These are phyloP conservation scores for Breviolum minutum DNA, from an alignment of 73 alveolate genomes.

Conservation along the genomic window DNA sequence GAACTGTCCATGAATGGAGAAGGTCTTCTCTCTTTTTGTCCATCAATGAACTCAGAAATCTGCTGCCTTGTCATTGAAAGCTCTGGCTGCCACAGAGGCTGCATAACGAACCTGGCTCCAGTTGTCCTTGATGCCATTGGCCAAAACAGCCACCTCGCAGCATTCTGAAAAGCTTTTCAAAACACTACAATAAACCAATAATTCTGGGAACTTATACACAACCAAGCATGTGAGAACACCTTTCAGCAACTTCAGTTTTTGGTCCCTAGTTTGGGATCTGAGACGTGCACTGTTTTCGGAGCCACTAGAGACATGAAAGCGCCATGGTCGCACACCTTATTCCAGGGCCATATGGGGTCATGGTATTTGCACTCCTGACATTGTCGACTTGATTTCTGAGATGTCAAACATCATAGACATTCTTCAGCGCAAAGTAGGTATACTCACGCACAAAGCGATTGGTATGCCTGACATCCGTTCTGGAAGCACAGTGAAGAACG, in stretches of 20 bases:
- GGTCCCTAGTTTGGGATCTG: too few relatives aligned
- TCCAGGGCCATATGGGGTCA: neutral
- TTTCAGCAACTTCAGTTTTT: too few relatives aligned
- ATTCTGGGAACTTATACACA: neutral
- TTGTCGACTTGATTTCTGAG: neutral
- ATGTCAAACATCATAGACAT: slow-evolving; percentile 31
- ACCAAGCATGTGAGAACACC: too few relatives aligned
- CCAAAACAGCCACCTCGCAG: slow-evolving; percentile 23
- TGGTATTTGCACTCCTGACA: neutral
- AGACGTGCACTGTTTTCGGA: slow-evolving; percentile 29
- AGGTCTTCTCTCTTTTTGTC: neutral
- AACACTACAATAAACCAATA: neutral
- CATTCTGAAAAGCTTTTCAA: neutral
- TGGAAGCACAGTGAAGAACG: neutral
- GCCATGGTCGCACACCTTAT: slow-evolving; percentile 21
- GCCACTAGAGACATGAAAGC: slow-evolving; percentile 70
- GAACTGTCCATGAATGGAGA: neutral
- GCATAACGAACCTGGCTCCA: slow-evolving; percentile 97
- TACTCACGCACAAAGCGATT: slow-evolving; percentile 85
- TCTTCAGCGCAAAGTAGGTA: slow-evolving; percentile 84
- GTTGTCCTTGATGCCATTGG: slow-evolving; percentile 97
- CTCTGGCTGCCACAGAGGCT: slow-evolving; percentile 96
- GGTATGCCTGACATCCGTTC: slow-evolving; percentile 12
- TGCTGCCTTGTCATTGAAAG: slow-evolving; percentile 80
- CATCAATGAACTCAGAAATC: neutral